phyloP scores from a whole-genome alignment of 192 early-diverging fungal genomes.

The Rhizophagus prolifer region DNA sequence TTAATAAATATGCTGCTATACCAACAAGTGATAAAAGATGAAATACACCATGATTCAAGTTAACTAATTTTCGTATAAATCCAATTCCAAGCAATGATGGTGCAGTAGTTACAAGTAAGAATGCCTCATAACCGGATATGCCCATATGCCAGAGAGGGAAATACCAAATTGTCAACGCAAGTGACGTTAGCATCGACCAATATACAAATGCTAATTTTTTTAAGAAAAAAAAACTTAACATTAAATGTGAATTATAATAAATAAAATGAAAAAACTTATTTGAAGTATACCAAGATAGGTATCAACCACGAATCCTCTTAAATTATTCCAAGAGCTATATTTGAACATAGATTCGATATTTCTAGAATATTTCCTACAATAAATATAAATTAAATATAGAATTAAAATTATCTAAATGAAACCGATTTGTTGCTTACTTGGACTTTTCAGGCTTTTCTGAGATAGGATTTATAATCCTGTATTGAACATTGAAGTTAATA shows the following conservation, averaged over 20 bases:
- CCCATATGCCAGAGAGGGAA: constrained; percentile 88
- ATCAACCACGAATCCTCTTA: constrained; percentile 56
- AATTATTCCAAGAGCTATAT: not conserved
- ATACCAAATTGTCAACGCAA: constrained; percentile 74
- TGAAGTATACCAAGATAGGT: constrained; percentile 60
- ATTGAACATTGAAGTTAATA: not conserved
- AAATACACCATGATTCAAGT: constrained; percentile 52
- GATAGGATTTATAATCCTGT: not conserved
- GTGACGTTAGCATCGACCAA: constrained; percentile 79
- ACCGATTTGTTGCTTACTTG: not conserved
- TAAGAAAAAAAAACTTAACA: not conserved
- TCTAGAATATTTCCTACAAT: not conserved
- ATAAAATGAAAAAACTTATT: not conserved
- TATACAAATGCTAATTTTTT: constrained; percentile 61
- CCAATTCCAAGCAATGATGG: constrained; percentile 61
- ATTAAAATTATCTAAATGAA: not conserved
- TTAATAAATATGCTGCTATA: constrained; percentile 59
- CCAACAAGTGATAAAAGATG: constrained; percentile 62
- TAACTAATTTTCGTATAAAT: constrained; percentile 51
- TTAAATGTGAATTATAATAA: not conserved
- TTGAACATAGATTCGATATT: not conserved
- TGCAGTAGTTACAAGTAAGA: constrained; percentile 60
- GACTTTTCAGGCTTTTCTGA: not conserved
- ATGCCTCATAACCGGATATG: constrained; percentile 76
- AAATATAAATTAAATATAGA: not conserved